Percentiles rank a stretch among this genome's conserved stretches.
Evolutionary conservation across 2,329 filamentous ascomycete species (phyloP).

Genomic region (Microdochium paspali): DNA sequence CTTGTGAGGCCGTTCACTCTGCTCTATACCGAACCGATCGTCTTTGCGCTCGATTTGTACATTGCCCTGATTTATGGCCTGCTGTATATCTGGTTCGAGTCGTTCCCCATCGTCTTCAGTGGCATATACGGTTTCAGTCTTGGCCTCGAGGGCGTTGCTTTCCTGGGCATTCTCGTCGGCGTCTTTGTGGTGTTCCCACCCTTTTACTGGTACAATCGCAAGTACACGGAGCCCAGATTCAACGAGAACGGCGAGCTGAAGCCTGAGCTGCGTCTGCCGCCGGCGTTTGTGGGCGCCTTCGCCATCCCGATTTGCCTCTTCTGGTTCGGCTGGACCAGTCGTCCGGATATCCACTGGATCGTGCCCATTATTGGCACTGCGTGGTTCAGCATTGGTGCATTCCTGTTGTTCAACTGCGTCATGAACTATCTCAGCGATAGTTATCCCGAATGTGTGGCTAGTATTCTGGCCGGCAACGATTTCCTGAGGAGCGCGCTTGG

Average conservation of each 20-base stretch:
- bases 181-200: constrained; percentile 39
- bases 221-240: constrained; percentile 54
- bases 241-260: constrained; percentile 44
- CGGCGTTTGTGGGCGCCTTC: constrained; percentile 46
- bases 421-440: constrained; percentile 14
- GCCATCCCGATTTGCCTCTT: constrained; percentile 45
- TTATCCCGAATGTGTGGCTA: constrained; percentile 11
- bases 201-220: constrained; percentile 55
- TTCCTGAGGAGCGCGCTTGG: constrained; percentile 11
- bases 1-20: constrained; percentile 13
- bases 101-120: constrained; percentile 42
- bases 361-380: constrained; percentile 41
- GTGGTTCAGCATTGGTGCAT: constrained; percentile 25
- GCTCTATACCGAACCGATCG: constrained; percentile 40
- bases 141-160: constrained; percentile 35
- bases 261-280: constrained; percentile 58
- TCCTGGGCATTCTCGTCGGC: constrained; percentile 35
- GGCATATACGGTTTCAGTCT: constrained; percentile 39
- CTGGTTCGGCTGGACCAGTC: constrained; percentile 50
- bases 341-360: constrained; percentile 41
- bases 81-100: constrained; percentile 42
- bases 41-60: constrained; percentile 39
- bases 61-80: constrained; percentile 38
- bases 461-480: constrained; percentile 13
- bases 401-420: constrained; percentile 14